A percentile compares a stretch with the other conserved stretches of the same genome.
Evolutionary conservation across 306 rosid genomes (phyloP).

Genomic region (Lathyrus aphaca): DNA sequence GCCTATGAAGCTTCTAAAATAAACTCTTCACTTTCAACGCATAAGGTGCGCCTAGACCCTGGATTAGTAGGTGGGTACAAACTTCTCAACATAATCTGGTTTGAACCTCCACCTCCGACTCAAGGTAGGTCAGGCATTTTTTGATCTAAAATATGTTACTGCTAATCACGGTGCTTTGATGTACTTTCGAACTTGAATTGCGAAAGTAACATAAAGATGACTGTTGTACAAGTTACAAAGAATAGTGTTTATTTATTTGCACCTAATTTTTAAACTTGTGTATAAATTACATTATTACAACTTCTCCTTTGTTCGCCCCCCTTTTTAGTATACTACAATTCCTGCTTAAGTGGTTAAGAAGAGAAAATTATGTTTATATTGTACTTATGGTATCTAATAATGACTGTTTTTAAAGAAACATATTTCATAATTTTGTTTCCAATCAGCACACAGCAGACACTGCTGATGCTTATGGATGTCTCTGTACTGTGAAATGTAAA

Average conservation of each 20-base stretch:
- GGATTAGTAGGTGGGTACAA: slow-evolving; percentile 77
- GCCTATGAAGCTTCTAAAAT: slow-evolving; percentile 66
- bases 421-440: slow-evolving; percentile 28
- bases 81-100: slow-evolving; percentile 87
- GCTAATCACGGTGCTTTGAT: slow-evolving; percentile 25
- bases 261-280: neutral
- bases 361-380: slow-evolving; percentile 20
- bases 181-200: slow-evolving; percentile 27
- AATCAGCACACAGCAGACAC: neutral
- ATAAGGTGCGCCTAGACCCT: slow-evolving; percentile 69
- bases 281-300: neutral
- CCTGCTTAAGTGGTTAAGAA: slow-evolving; percentile 12
- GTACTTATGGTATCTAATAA: slow-evolving; percentile 23
- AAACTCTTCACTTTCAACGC: slow-evolving; percentile 73
- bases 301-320: neutral
- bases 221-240: slow-evolving; percentile 6
- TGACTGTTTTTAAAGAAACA: neutral
- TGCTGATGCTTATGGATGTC: neutral
- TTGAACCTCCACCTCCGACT: slow-evolving; percentile 76
- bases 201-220: slow-evolving; percentile 15
- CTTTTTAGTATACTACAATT: slow-evolving; percentile 13
- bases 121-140: slow-evolving; percentile 56
- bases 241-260: slow-evolving; percentile 25
- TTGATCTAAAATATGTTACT: slow-evolving; percentile 10
- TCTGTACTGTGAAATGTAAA: slow-evolving; percentile 4